phyloP scores from a whole-genome alignment of 1,139 yeast species.

The Geotrichum armillariae region DNA sequence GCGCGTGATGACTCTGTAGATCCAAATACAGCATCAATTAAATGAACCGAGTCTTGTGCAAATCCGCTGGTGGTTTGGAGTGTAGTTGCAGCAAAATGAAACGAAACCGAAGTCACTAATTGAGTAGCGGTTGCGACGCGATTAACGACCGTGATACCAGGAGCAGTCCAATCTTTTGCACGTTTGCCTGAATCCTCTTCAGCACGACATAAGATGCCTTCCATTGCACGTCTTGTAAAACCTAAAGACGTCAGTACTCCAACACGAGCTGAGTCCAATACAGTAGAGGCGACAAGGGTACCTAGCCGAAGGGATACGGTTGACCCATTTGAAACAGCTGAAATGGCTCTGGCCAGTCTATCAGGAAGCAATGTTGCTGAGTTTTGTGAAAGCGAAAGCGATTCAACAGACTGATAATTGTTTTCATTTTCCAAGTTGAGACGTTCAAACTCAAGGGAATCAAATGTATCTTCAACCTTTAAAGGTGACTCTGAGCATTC shows the following conservation, averaged over 20 bases:
- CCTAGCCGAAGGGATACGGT: slow-evolving; percentile 34
- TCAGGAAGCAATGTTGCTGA: slow-evolving; percentile 33
- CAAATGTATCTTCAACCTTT: too few species aligned
- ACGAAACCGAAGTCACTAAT: slow-evolving; percentile 34
- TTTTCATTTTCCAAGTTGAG: too few species aligned
- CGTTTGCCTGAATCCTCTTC: slow-evolving; percentile 32
- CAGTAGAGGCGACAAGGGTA: slow-evolving; percentile 33
- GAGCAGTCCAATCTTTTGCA: slow-evolving; percentile 27
- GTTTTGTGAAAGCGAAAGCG: slow-evolving; percentile 18
- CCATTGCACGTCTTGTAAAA: slow-evolving; percentile 34
- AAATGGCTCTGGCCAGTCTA: slow-evolving; percentile 32
- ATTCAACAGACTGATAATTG: neutral
- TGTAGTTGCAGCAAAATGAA: slow-evolving; percentile 34
- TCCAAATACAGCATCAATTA: slow-evolving; percentile 38
- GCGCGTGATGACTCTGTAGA: slow-evolving; percentile 39
- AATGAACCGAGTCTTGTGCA: slow-evolving; percentile 37
- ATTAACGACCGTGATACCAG: slow-evolving; percentile 29
- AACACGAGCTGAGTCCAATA: slow-evolving; percentile 34
- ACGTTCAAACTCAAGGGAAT: neutral
- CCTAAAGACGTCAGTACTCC: slow-evolving; percentile 34
- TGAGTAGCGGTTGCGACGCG: slow-evolving; percentile 35
- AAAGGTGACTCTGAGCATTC: too few species aligned
- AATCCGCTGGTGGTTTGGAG: slow-evolving; percentile 30
- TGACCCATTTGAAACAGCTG: slow-evolving; percentile 31
- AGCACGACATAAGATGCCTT: slow-evolving; percentile 33